Evolutionary conservation across 768 basidiomycete species (phyloP), one percentile per base, ranked within the genome.

Genomic region (Xerocomellus dryophilus): DNA sequence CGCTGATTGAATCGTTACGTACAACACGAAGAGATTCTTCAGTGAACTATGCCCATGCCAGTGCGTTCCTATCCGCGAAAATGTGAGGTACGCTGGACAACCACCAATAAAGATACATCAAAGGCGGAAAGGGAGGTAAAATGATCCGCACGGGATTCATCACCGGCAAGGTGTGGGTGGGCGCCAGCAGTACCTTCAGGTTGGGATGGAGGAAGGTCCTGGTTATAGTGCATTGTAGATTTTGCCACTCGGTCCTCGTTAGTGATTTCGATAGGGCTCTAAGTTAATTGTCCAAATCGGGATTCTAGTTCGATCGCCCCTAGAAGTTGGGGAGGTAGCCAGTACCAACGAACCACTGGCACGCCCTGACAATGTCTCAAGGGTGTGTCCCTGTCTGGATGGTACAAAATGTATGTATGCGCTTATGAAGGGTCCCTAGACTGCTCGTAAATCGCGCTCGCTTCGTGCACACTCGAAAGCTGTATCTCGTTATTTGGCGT

Each of bases 1-100:
- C 11, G 9, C 18, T 11, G 17, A 25, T 2, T n/a, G n/a, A 40
- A 20, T 21, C 11, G 31, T 35, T 5, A 58, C 42, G 8, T 38
- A 59, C 56, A 58, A 59, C 18, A 52, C 57, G 21, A 58, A 18
- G 21, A 59, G 36, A 31, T 48, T 52, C 25, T 35, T 39, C 45
- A 58, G 20, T 12, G 50, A 52, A 17, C 31, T 36, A 29, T 23
- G 32, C 12, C 47, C 50, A 23, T 2, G 34, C 57, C 56, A 59
- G 42, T 52, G 45, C 2, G 38, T 8, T 31, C 50, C 50, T 20
- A 48, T 38, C 11, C 44, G 50, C 15, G 17, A 31, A 17, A 47
- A 48, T 0, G 10, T 5, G 14, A 51, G 42, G 15, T 52, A 43
- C 4, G 46, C 56, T 59, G 38, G 41, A 41, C 11, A 15, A 31